These are phyloP conservation scores for Flaveria ramosissima DNA, from an alignment of 129 eudicot species.

Conservation along the genomic window DNA sequence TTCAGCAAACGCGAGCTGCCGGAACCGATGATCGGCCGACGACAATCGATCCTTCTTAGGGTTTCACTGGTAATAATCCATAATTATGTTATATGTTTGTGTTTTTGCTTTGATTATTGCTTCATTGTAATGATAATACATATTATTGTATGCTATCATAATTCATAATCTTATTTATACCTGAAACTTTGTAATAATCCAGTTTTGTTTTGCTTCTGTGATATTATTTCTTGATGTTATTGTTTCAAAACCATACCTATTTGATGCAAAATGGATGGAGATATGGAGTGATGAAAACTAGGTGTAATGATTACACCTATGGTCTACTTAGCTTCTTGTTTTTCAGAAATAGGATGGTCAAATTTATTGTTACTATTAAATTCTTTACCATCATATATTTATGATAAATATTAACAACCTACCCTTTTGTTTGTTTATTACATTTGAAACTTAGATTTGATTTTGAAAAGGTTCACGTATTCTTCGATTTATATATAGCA, in stretches of 20 bases:
- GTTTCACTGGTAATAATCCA: constrained; percentile 22
- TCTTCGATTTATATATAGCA: too few relatives aligned
- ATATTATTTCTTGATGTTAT: neutral
- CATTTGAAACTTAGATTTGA: too few relatives aligned
- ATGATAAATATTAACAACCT: neutral
- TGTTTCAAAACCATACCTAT: too few relatives aligned
- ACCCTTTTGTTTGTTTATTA: too few relatives aligned
- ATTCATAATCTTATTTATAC: constrained; percentile 16
- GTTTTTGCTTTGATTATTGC: constrained; percentile 24
- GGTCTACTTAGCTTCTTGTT: constrained; percentile 13
- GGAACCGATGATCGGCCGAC: constrained; percentile 55
- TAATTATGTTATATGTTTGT: constrained; percentile 13
- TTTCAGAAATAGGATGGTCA: constrained; percentile 35
- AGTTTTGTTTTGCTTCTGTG: constrained; percentile 11
- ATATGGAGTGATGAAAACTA: constrained; percentile 37
- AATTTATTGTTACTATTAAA: constrained; percentile 28
- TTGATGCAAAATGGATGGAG: too few relatives aligned
- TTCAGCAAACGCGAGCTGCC: constrained; percentile 53
- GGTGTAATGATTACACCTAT: constrained; percentile 41
- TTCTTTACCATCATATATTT: neutral
- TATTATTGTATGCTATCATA: constrained; percentile 31
- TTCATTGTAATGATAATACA: constrained; percentile 35
- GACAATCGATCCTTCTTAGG: constrained; percentile 60
- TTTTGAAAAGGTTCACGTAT: too few relatives aligned
- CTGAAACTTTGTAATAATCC: constrained; percentile 22